Conservation (phyloP, 2,329 filamentous ascomycete genomes). For the Fusarium miscanthi region DNA sequence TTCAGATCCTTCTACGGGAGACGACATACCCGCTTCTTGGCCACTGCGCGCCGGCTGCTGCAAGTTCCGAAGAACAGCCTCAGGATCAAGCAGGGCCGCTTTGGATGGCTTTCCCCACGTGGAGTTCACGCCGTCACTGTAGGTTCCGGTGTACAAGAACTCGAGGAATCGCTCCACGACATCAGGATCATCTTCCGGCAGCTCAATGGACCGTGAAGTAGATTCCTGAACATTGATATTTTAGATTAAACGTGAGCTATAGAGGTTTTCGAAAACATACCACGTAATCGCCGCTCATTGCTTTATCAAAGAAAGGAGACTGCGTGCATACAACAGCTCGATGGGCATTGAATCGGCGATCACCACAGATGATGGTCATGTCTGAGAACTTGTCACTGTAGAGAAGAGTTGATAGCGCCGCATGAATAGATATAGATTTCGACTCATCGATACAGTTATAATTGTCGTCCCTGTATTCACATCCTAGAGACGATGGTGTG, state of each 20-base stretch:
- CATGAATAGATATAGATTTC: background rate
- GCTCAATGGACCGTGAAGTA: constrained; percentile 23
- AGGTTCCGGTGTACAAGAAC: constrained; percentile 46
- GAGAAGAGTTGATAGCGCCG: background rate
- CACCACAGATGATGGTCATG: constrained; percentile 47
- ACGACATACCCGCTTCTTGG: background rate
- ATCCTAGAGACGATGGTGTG: background rate
- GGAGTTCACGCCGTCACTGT: constrained; percentile 5
- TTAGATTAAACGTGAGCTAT: background rate
- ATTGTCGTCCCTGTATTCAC: background rate
- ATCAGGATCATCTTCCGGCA: constrained; percentile 47
- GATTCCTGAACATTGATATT: constrained; percentile 28
- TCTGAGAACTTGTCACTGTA: constrained; percentile 46
- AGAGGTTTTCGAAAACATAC: constrained; percentile 22
- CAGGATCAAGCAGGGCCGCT: background rate
- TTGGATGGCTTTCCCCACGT: background rate
- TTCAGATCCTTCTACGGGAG: background rate
- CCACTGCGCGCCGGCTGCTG: constrained; percentile 1
- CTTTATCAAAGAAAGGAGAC: constrained; percentile 48
- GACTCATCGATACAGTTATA: background rate
- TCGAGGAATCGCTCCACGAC: constrained; percentile 44
- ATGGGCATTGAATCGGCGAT: constrained; percentile 47
- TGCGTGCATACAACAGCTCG: constrained; percentile 50
- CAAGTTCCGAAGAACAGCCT: background rate
- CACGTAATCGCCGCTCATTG: constrained; percentile 42